A percentile compares a stretch with the other conserved stretches of the same genome.
phyloP scores from a whole-genome alignment of 371 early-diverging fungal species.

The Rhizopus delemar region DNA sequence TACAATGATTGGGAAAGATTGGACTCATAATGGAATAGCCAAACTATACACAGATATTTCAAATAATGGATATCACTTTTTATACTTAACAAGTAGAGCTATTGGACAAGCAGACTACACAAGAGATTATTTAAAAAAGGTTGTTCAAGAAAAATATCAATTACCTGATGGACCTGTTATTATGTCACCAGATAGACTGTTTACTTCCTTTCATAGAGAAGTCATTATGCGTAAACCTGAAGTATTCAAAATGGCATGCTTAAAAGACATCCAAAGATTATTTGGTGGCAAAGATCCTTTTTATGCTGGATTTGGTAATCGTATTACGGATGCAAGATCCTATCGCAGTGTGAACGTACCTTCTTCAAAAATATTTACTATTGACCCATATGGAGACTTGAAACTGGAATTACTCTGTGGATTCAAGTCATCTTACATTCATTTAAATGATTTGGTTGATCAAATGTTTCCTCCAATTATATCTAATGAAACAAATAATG shows the following conservation, averaged over 20 bases:
- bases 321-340: conserved; percentile 89
- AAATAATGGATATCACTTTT: conserved; percentile 95
- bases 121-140: conserved; percentile 86
- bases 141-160: conserved; percentile 86
- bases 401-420: conserved; percentile 84
- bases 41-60: conserved; percentile 92
- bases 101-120: conserved; percentile 96
- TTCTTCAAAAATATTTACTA: conserved; percentile 93
- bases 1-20: conserved; percentile 98
- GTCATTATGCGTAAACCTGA: conserved; percentile 95
- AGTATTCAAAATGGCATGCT: conserved; percentile 97
- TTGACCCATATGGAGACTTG: conserved; percentile 92
- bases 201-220: conserved; percentile 93
- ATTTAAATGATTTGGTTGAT: conserved; percentile 92
- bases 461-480: conserved; percentile 88
- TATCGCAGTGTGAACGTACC: conserved; percentile 96
- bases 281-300: conserved; percentile 87
- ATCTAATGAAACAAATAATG: conserved; percentile 16
- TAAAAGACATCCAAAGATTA: conserved; percentile 87
- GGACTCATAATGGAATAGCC: conserved; percentile 98
- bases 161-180: conserved; percentile 98
- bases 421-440: conserved; percentile 85
- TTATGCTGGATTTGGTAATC: conserved; percentile 99
- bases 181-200: conserved; percentile 95
- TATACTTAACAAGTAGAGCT: conserved; percentile 96